Base-by-base conservation (phyloP, 306 rosid genomes). In the Cucurbita pepo region DNA sequence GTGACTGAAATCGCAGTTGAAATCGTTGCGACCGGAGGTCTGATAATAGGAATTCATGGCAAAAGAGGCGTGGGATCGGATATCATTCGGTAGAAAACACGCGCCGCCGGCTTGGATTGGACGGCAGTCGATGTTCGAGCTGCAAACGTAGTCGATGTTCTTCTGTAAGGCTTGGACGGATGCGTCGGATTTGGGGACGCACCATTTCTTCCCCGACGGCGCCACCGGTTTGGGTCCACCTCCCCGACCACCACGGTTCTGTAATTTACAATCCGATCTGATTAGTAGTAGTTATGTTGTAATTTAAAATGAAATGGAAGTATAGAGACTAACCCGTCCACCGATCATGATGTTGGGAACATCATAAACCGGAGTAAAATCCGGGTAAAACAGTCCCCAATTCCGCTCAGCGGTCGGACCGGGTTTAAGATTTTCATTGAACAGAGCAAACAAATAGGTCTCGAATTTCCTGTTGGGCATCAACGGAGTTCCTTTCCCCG, bases 381-480 rank as follows among this genome's bases (percentile, higher is more conserved):
- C 99, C 0, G 92, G 90, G 7, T 22, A 84, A 51, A 94, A 91
- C 44, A 94, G 18, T 0, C 97, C 99, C 92, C 96, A 94, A 73
- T 91, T 94, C 61, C 84, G 79, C 79, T 94, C 99, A 0, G 97
- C 97, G 0, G 56, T 36, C 6, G 99, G 99, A 45, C 97, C 99
- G 7, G 99, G 95, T 72, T 94, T 94, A 41, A 85, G 87, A 84
- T 90, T 82, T 85, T 94, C 99, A 10, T 94, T 85, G 37, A 94
- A 94, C 70, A 94, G 37, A 0, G 88, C 87, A 11, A 94, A 94
- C 2, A 94, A 55, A 51, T 79, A 94, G 0, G 91, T 72, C 69
- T 94, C 97, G 57, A 94, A 91, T 57, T 54, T 83, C 8, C 95
- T 62, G 66, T 86, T 89, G 2, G 97, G 99, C 97, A 94, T 90